Conservation (phyloP, 129 eudicot genomes). For the Helianthus annuus region DNA sequence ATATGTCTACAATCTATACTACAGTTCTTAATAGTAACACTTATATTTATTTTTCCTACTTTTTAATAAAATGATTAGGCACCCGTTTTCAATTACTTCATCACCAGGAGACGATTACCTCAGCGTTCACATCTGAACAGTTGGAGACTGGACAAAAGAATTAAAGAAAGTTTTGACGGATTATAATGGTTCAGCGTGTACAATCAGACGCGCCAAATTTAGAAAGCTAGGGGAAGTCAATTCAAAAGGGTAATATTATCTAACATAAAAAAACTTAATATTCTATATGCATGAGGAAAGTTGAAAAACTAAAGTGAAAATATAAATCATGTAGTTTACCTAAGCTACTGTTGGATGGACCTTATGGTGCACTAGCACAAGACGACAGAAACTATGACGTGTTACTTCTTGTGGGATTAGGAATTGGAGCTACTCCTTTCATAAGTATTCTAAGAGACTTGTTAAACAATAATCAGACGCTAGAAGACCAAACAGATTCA, state of each 20-base stretch:
- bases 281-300: not conserved
- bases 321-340: slow-evolving; percentile 63
- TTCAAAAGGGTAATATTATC: slow-evolving; percentile 57
- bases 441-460: slow-evolving; percentile 89
- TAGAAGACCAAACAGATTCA: slow-evolving; percentile 86
- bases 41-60: not conserved
- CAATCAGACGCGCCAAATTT: slow-evolving; percentile 73
- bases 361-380: slow-evolving; percentile 97
- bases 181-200: slow-evolving; percentile 50
- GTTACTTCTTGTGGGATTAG: slow-evolving; percentile 86
- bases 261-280: not conserved
- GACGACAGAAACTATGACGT: slow-evolving; percentile 89
- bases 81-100: slow-evolving; percentile 93
- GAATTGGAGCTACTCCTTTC: slow-evolving; percentile 98
- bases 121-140: slow-evolving; percentile 85
- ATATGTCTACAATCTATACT: not conserved
- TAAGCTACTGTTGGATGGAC: slow-evolving; percentile 84
- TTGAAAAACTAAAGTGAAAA: not conserved
- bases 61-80: slow-evolving; percentile 44
- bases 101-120: slow-evolving; percentile 92
- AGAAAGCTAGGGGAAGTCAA: slow-evolving; percentile 48
- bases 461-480: slow-evolving; percentile 72
- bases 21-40: not conserved
- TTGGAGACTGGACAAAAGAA: slow-evolving; percentile 97
- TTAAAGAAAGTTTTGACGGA: slow-evolving; percentile 74